phyloP scores from a whole-genome alignment of 148 eudicot species.

The Camellia sinensis region DNA sequence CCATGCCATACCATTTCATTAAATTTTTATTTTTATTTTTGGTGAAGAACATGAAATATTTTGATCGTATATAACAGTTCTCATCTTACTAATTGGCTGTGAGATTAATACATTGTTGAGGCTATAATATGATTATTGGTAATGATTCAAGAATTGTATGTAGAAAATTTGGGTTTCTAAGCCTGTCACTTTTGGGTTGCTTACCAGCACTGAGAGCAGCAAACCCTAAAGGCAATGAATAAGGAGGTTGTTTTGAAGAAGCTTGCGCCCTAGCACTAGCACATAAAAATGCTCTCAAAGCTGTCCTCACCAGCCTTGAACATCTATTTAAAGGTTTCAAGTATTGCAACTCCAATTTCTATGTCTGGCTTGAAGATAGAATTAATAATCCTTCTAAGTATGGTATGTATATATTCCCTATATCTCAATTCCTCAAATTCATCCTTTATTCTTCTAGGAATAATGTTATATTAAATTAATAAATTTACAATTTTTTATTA shows the following conservation, averaged over 20 bases:
- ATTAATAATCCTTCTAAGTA: slow-evolving; percentile 28
- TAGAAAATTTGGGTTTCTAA: slow-evolving; percentile 31
- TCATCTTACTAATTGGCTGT: background rate
- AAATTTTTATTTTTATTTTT: too few species aligned
- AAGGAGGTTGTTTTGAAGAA: slow-evolving; percentile 31
- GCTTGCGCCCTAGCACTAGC: slow-evolving; percentile 33
- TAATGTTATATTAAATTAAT: too few species aligned
- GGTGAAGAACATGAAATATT: too few species aligned
- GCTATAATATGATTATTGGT: background rate
- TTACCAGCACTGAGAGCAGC: slow-evolving; percentile 29
- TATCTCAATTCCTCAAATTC: background rate
- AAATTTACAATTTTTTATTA: too few species aligned
- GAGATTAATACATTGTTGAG: background rate
- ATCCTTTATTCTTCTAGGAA: background rate
- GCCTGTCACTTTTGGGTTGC: slow-evolving; percentile 31
- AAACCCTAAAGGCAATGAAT: slow-evolving; percentile 18
- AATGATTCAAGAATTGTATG: slow-evolving; percentile 26
- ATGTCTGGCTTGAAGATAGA: slow-evolving; percentile 25
- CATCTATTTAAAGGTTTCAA: slow-evolving; percentile 22
- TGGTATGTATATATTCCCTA: slow-evolving; percentile 15
- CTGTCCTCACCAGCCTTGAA: slow-evolving; percentile 24
- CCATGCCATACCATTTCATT: too few species aligned
- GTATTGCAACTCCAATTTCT: slow-evolving; percentile 31
- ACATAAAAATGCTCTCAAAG: slow-evolving; percentile 29
- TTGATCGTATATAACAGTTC: too few species aligned